These are phyloP conservation scores for Mycena sanguinolenta DNA, from an alignment of 768 basidiomycete species.

Conservation along the genomic window DNA sequence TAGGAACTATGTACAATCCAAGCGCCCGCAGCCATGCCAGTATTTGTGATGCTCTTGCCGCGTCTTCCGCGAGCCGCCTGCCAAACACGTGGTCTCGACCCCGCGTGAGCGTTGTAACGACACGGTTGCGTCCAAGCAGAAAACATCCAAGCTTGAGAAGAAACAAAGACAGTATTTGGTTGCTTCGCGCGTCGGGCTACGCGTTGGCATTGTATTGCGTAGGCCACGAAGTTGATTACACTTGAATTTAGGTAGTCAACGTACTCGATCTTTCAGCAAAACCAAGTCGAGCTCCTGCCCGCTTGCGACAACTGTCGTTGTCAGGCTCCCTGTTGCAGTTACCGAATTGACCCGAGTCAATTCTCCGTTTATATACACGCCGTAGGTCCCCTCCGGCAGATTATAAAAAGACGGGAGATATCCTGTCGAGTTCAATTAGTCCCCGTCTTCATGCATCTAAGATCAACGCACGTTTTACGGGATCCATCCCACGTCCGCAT, in stretches of 20 bases:
- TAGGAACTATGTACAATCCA: too few relatives aligned
- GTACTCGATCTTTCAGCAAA: constrained; percentile 4
- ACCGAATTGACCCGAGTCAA: neutral
- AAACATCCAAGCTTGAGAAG: too few relatives aligned
- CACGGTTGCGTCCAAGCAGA: too few relatives aligned
- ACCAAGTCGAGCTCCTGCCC: constrained; percentile 24
- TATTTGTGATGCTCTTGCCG: too few relatives aligned
- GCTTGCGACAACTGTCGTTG: neutral
- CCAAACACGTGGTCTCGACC: too few relatives aligned
- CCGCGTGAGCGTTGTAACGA: too few relatives aligned
- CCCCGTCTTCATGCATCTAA: neutral
- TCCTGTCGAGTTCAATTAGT: constrained; percentile 7
- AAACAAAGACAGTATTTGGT: too few relatives aligned
- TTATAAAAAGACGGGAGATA: constrained; percentile 24
- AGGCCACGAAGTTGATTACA: neutral
- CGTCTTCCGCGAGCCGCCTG: too few relatives aligned
- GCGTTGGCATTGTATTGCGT: too few relatives aligned
- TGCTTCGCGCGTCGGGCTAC: too few relatives aligned
- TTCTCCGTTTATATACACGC: constrained; percentile 16
- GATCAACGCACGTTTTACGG: constrained; percentile 10
- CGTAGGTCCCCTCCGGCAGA: constrained; percentile 27
- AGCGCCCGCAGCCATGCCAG: too few relatives aligned
- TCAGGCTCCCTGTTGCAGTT: neutral
- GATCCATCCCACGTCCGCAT: constrained; percentile 29
- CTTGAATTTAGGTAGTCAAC: neutral